These are phyloP conservation scores for Spergularia bocconei DNA, from an alignment of 148 eudicot species.

Conservation along the genomic window DNA sequence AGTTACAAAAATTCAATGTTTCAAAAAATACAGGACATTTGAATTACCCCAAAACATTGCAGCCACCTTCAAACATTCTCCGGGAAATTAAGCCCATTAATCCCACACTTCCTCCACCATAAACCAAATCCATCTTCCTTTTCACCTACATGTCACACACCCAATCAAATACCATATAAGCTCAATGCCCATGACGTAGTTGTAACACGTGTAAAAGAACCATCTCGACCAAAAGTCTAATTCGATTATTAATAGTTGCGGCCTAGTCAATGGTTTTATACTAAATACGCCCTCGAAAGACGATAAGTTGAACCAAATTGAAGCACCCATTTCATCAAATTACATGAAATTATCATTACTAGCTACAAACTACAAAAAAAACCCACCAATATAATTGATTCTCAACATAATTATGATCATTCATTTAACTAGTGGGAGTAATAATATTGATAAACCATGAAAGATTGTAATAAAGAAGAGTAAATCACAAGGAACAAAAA, in stretches of 20 bases:
- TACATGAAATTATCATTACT: not conserved
- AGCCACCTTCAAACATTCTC: slow-evolving; percentile 73
- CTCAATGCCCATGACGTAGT: slow-evolving; percentile 16
- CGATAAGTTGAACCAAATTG: not conserved
- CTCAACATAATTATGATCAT: not conserved
- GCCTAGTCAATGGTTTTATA: not conserved
- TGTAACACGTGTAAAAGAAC: too few species aligned
- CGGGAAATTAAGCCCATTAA: slow-evolving; percentile 84
- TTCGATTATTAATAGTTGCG: not conserved
- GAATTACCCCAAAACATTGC: slow-evolving; percentile 93
- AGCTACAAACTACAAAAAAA: not conserved
- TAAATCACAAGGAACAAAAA: not conserved
- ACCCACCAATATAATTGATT: not conserved
- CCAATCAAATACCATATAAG: slow-evolving; percentile 20
- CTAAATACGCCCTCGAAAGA: not conserved
- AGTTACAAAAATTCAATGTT: not conserved
- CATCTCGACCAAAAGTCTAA: too few species aligned
- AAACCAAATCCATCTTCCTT: slow-evolving; percentile 85
- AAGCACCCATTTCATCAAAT: slow-evolving; percentile 8
- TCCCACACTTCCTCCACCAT: slow-evolving; percentile 98
- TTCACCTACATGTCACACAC: slow-evolving; percentile 48
- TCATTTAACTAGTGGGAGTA: not conserved
- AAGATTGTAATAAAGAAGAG: not conserved
- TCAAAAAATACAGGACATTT: not conserved
- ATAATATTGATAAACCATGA: too few species aligned